phyloP scores from a whole-genome alignment of 2,329 filamentous ascomycete species.

The Waltergamsia citrina region DNA sequence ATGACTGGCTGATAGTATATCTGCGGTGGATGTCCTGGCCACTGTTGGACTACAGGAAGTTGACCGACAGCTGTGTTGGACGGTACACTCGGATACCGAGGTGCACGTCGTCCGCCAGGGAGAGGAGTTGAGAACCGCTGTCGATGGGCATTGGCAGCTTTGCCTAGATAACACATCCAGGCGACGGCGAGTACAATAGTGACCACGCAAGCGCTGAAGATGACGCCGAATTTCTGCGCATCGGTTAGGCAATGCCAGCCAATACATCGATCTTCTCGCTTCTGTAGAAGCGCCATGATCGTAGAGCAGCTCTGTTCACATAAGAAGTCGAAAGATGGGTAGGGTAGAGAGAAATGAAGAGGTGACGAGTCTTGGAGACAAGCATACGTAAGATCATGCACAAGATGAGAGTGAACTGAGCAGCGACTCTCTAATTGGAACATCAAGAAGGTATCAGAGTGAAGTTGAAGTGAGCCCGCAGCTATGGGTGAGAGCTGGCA shows the following conservation, averaged over 20 bases:
- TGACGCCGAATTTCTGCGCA: conserved; percentile 26
- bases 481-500: no score
- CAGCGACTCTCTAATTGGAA: no score
- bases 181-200: conserved; percentile 16
- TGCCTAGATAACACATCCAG: conserved; percentile 24
- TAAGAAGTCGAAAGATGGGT: no score
- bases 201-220: conserved; percentile 22
- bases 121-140: conserved; percentile 4
- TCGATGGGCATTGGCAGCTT: conserved; percentile 6
- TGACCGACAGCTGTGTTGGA: conserved; percentile 6
- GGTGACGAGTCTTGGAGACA: no score
- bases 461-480: no score
- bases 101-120: conserved; percentile 7
- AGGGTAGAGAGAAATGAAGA: no score
- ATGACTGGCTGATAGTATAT: conserved; percentile 10
- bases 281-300: not conserved
- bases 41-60: conserved; percentile 9
- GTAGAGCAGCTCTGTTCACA: no score
- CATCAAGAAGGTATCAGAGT: no score
- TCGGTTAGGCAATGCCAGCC: conserved; percentile 29
- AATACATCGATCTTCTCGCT: conserved; percentile 10
- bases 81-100: not conserved
- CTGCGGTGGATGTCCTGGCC: conserved; percentile 5
- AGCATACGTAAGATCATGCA: no score
- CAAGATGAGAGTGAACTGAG: no score